Evolutionary conservation across 129 eudicot genomes (phyloP), one percentile per base, ranked within the genome.

Genomic region (Oenanthe sinensis): DNA sequence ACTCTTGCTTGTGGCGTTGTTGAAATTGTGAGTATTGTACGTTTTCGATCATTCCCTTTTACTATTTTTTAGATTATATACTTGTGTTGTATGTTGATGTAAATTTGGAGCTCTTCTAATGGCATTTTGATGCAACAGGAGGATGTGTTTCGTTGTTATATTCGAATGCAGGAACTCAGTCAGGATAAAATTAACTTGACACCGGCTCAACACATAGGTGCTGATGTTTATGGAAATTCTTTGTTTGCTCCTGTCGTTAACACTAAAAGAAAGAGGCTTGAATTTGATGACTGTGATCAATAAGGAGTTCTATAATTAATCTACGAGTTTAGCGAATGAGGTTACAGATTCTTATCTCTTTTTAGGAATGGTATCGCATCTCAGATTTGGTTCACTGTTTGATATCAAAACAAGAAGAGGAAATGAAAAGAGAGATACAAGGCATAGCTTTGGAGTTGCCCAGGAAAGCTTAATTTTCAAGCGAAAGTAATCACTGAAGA

Each of bases 261-360:
- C 52, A 78, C 72, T 22, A 91, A 91, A 80, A 82, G 93, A 73
- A 91, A 83, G 87, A 84, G 86, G 78, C 87, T 89, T 45, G 17
- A 71, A 37, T 91, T 91, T 76, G 52, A 75, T 6, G 87, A 86
- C 74, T 9, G 22, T 81, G 83, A 78, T 42, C 85, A 4, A 16
- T 75, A 65, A 39, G 40, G 75, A 74, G 22, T 54, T 40, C 39
- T 7, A 19, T 58, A 43, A 12, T n/a, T 14, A 24, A 22, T 58
- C 4, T n/a, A 36, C 3, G 15, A 72, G 24, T 68, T 37, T 19
- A 65, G 37, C n/a, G 44, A 67, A 22, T 68, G 36, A 11, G 43
- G 16, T 63, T 63, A 43, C 16, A 15, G 42, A 49, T 54, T 22
- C 30, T 16, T 5, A 49, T 30, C 63, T 33, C 26, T 36, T 30